Evolutionary conservation across 2,329 filamentous ascomycete genomes (phyloP), one percentile per base, ranked within the genome.

Genomic region (Aurifilum marmelostoma): DNA sequence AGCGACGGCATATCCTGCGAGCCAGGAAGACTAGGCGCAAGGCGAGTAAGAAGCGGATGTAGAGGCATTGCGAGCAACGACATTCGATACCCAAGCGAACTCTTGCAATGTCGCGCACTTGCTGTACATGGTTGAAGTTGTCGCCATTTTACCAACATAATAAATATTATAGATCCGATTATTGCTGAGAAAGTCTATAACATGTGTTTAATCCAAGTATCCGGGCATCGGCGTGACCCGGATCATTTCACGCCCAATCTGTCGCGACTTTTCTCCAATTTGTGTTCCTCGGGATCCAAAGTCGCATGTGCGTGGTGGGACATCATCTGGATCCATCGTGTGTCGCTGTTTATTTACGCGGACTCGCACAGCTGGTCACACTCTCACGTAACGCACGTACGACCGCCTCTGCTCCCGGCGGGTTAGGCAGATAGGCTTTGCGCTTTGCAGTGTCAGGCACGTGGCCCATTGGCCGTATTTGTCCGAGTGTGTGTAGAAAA

Each of bases 1-100:
- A 85, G 72, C 79, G 84, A 50, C 80, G 81, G 56, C 79, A 82
- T 39, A 83, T 88, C 50, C 66, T 80, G 37, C 80, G 75, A 3
- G 74, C 82, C 3, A 78, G 83, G 64, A 82, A 81, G 73, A 80
- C 78, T 72, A 80, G 72, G 54, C 75, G 73, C n/a, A 74, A 71
- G 59, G 66, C 66, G 50, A 75, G 69, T 24, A 74, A 75, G 32
- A 72, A 72, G 24, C 67, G 64, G 18, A 59, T 52, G 32, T 71
- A 71, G 65, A 18, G 27, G 29, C 32, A 24, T 56, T 29, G 24
- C 52, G 27, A n/a, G n/a, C n/a, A n/a, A n/a, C n/a, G n/a, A n/a
- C n/a, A n/a, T n/a, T n/a, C n/a, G n/a, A n/a, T n/a, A n/a, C n/a
- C n/a, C n/a, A n/a, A n/a, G n/a, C n/a, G n/a, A n/a, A n/a, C n/a